Conservation (phyloP, 495 filamentous ascomycete species). For the Podospora australis region DNA sequence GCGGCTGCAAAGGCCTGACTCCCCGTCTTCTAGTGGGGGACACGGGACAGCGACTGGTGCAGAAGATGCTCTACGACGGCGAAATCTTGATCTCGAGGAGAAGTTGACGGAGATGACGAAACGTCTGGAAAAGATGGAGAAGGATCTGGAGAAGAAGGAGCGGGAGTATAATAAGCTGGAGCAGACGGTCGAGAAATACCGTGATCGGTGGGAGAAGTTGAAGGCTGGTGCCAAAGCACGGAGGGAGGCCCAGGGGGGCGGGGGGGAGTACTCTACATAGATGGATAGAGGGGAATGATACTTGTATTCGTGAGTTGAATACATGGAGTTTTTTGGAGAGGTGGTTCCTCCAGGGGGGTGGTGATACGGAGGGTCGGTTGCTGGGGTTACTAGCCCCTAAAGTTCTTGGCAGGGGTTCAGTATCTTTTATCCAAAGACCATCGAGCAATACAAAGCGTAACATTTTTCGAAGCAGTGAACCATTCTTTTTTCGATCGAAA, state of each 20-base stretch:
- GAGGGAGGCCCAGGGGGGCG: slow-evolving; percentile 37
- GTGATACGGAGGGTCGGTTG: background rate
- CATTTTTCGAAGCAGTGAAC: no score
- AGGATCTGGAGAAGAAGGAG: slow-evolving; percentile 64
- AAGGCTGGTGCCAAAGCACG: slow-evolving; percentile 73
- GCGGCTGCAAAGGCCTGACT: slow-evolving; percentile 52
- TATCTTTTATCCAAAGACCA: no score
- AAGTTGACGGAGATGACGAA: slow-evolving; percentile 42
- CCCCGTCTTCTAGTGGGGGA: slow-evolving; percentile 31
- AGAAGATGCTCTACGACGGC: slow-evolving; percentile 30
- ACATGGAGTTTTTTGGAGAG: background rate
- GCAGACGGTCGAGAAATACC: slow-evolving; percentile 58
- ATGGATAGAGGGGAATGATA: background rate
- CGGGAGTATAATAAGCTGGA: slow-evolving; percentile 64
- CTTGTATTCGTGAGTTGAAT: background rate
- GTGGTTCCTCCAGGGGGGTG: background rate
- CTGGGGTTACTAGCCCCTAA: no score
- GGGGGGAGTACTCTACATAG: no score
- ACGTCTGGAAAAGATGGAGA: slow-evolving; percentile 52
- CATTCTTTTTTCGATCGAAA: no score
- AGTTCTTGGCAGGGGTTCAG: background rate
- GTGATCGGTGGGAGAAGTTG: slow-evolving; percentile 76
- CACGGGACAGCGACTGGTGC: slow-evolving; percentile 6
- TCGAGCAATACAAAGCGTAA: no score
- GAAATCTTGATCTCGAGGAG: slow-evolving; percentile 54